These are phyloP conservation scores for Neostapfia colusana DNA, from an alignment of 176 grass and related monocot genomes.

Conservation along the genomic window DNA sequence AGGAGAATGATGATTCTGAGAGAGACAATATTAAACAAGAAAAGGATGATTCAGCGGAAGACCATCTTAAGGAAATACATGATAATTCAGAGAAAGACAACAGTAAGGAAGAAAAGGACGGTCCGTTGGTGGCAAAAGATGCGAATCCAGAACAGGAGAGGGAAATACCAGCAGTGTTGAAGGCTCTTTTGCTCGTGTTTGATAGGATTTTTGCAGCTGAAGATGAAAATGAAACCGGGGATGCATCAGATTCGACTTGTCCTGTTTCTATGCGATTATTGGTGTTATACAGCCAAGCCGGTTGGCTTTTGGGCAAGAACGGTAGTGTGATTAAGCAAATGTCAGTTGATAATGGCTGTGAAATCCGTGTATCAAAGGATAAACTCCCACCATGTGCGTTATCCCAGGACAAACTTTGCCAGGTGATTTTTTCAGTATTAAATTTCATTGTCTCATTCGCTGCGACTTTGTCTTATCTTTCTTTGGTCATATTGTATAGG, in stretches of 20 bases:
- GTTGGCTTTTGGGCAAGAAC: slow-evolving; percentile 76
- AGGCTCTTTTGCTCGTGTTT: slow-evolving; percentile 70
- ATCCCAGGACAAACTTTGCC: slow-evolving; percentile 70
- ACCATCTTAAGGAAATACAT: slow-evolving; percentile 19
- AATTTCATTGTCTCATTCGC: slow-evolving; percentile 10
- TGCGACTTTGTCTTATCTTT: not conserved
- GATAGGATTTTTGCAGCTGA: slow-evolving; percentile 69
- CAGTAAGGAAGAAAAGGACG: slow-evolving; percentile 38
- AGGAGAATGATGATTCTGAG: slow-evolving; percentile 34
- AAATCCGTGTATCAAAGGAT: slow-evolving; percentile 80
- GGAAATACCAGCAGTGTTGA: slow-evolving; percentile 43
- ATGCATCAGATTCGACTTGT: slow-evolving; percentile 32
- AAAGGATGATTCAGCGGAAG: slow-evolving; percentile 3
- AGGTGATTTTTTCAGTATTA: slow-evolving; percentile 51
- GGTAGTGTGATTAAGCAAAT: slow-evolving; percentile 82
- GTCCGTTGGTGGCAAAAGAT: slow-evolving; percentile 29
- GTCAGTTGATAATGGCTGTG: slow-evolving; percentile 66
- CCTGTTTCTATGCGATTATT: slow-evolving; percentile 72
- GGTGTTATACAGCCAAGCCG: slow-evolving; percentile 82
- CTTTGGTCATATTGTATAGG: no score
- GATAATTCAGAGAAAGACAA: slow-evolving; percentile 26
- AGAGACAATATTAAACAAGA: slow-evolving; percentile 3
- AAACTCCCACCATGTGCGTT: slow-evolving; percentile 73
- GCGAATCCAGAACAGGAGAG: slow-evolving; percentile 46
- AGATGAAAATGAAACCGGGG: slow-evolving; percentile 46